Evolutionary conservation across 1,139 yeast genomes (phyloP), one percentile per base, ranked within the genome.

Genomic region (Nakaseomyces kungkrabaensis): DNA sequence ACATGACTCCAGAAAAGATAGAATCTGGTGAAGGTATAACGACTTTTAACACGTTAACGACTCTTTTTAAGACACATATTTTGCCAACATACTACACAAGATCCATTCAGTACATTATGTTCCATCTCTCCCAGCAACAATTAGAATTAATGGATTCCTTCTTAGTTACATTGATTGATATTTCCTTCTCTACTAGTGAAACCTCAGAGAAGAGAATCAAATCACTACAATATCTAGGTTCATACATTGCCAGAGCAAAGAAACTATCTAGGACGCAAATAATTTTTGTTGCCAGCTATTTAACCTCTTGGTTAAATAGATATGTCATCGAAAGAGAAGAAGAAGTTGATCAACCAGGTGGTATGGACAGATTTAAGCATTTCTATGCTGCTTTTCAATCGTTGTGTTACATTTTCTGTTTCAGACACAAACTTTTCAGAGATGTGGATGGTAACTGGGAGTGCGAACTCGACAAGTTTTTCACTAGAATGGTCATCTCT

Each of bases 351-450:
- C 80, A 76, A 49, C 70, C 74, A n/a, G 83, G 83, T 25, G 85
- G 86, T 10, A 81, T 81, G 86, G 87, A 82, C 59, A 71, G 94
- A 53, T 90, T 89, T 69, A 84, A 84, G 61, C 75, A 89, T 65
- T 87, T 92, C 58, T 92, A 90, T 63, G 88, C 96, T n/a, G 87
- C 94, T 3, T 85, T 88, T 60, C 99, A 92, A 70, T 89, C 96
- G 0, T 70, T 92, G 50, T 75, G 94, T 57, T 92, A 92, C 67
- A 87, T 92, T 37, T 89, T 90, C 64, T 92, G 97, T 63, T 92
- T 90, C 69, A 77, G 97, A 54, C 86, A 86, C 66, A 69, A 77
- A 45, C 66, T 77, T 47, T 73, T 92, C 54, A 76, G 79, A 57
- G 68, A 63, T 40, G 59, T 59, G 1, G 68, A 67, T 43, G 66